phyloP scores from a whole-genome alignment of 768 basidiomycete genomes.

The Mycena capillaripes region DNA sequence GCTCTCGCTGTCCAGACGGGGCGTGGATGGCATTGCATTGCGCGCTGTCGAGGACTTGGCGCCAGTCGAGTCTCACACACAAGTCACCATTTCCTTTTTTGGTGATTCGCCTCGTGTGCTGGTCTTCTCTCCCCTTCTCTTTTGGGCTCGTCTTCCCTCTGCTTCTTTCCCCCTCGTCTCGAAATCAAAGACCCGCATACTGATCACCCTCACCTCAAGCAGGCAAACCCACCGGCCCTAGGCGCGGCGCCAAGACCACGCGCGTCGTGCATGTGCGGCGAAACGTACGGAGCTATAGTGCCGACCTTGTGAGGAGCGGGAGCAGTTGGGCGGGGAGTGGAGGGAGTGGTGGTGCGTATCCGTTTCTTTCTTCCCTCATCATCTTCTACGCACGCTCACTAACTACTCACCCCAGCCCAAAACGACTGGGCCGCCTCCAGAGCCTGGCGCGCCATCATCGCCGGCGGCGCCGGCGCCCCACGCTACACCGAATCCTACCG shows the following conservation, averaged over 20 bases:
- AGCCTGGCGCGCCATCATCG: neutral
- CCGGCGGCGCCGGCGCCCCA: constrained; percentile 34
- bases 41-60: no score
- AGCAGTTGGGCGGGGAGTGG: neutral
- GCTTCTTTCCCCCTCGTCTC: no score
- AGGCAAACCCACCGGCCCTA: neutral
- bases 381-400: neutral
- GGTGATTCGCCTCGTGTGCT: no score
- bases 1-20: no score
- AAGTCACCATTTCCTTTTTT: no score
- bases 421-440: neutral
- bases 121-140: no score
- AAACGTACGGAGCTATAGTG: neutral
- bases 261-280: constrained; percentile 4
- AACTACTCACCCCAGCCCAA: neutral
- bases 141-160: no score
- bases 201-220: no score
- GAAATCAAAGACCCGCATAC: no score
- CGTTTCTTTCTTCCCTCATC: no score
- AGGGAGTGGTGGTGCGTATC: neutral
- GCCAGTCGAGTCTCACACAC: no score
- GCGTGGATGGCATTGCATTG: no score
- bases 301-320: neutral
- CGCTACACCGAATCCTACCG: constrained; percentile 44
- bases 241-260: constrained; percentile 9